Conservation (phyloP, 2,329 filamentous ascomycete species). For the Fusarium austroafricanum region DNA sequence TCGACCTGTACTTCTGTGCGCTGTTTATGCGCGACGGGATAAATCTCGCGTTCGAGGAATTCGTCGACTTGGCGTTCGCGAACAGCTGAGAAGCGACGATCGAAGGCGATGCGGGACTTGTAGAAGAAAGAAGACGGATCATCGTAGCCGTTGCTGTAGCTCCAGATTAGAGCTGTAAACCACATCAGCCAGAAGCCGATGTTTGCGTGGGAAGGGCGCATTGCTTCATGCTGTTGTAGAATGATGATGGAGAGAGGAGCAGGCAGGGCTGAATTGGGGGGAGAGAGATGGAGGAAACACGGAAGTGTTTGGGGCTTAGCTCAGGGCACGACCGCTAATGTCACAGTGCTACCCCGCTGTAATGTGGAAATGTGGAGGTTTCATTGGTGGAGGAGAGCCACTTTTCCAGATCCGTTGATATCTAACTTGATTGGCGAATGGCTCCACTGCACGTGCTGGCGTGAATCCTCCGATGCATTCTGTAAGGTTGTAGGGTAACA, state of each 20-base stretch:
- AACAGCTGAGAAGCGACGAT: slow-evolving; percentile 42
- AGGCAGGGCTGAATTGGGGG: too few relatives aligned
- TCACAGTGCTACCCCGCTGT: slow-evolving; percentile 13
- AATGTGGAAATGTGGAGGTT: rapidly evolving
- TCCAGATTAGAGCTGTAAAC: slow-evolving; percentile 44
- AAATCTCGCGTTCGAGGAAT: slow-evolving; percentile 37
- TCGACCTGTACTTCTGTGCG: slow-evolving; percentile 14
- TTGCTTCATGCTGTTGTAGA: slow-evolving; percentile 34
- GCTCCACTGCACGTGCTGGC: neutral
- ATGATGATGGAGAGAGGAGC: neutral
- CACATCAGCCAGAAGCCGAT: slow-evolving; percentile 49
- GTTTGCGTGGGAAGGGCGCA: slow-evolving; percentile 48
- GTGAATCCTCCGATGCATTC: neutral
- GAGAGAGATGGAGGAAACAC: too few relatives aligned
- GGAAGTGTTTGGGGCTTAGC: neutral
- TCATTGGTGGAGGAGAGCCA: neutral
- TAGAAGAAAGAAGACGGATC: slow-evolving; percentile 53
- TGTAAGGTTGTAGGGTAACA: too few relatives aligned
- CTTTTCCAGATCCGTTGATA: neutral
- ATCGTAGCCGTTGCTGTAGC: slow-evolving; percentile 49
- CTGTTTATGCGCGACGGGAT: slow-evolving; percentile 16
- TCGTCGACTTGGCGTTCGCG: slow-evolving; percentile 45
- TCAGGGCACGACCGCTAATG: neutral
- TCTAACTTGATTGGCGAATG: slow-evolving; percentile 8
- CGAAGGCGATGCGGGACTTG: slow-evolving; percentile 45